Evolutionary conservation across 73 alveolate genomes (phyloP), one percentile per base, ranked within the genome.

Genomic region (Paramecium sonneborni): DNA sequence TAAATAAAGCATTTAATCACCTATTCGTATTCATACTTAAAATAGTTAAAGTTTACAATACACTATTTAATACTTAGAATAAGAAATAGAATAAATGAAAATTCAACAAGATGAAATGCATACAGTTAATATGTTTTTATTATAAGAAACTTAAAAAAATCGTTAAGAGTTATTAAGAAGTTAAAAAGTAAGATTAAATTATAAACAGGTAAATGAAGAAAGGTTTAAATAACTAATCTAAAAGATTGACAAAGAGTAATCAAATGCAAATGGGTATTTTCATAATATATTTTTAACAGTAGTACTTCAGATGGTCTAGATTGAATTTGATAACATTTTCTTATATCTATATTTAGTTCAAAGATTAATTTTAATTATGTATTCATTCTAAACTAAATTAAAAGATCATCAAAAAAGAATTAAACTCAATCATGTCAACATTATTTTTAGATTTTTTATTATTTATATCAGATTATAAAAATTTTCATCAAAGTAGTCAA

Each of bases 291-390:
- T 72, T 28, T 28, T 72, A 72, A 34, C 44, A 72, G 86, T 72
- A 72, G 86, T 72, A 72, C 86, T 72, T 35, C 55, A 15, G 86
- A 72, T 37, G 57, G 86, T 26, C 44, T 62, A 32, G 84, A 62
- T 32, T 62, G 44, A 62, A 62, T 52, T 18, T 52, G 26, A 52
- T 52, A 4, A 52, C 68, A 62, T 62, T 62, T 62, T 62, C 44
- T 43, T 58, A 48, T 52, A 52, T 52, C 15, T 52, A 52, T 52
- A 52, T 52, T 52, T 52, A 52, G 34, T 52, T 52, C 68, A 52
- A 35, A 52, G 68, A 52, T 52, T 52, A 52, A 52, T n/a, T 52
- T 52, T 52, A 52, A 52, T 52, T 15, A 52, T 52, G 32, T 52
- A 20, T 52, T 18, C 68, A 52, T 18, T 52, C 68, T 46, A 52